Evolutionary conservation across 192 early-diverging fungal genomes (phyloP).

Genomic region (Paraglomus occultum): DNA sequence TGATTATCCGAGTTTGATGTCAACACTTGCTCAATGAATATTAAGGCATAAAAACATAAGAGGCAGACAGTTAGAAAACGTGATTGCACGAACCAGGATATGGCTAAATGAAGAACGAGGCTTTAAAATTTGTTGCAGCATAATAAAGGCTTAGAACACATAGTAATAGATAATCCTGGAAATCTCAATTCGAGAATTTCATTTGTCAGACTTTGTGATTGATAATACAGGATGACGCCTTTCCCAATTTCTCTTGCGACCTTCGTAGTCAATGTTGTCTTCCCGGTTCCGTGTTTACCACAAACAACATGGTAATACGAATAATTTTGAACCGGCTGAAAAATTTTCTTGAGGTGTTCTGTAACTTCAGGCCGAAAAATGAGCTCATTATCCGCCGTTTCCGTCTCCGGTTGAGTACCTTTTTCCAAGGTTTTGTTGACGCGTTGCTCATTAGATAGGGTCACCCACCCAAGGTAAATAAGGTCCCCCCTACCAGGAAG

Average conservation of each 20-base stretch:
- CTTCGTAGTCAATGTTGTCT: constrained; percentile 17
- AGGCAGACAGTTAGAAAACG: no score
- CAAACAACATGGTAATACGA: constrained; percentile 1
- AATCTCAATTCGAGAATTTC: no score
- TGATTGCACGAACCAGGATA: no score
- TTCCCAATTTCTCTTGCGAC: constrained; percentile 16
- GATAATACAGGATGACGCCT: no score
- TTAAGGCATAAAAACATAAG: no score
- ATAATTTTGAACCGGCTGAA: constrained; percentile 3
- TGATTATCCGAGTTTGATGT: no score
- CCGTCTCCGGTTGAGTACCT: constrained; percentile 3
- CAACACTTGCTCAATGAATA: no score
- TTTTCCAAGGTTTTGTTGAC: not conserved
- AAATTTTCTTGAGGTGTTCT: constrained; percentile 5
- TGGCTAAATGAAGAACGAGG: no score
- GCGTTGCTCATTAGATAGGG: not conserved
- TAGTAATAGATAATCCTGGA: no score
- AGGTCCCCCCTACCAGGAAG: not conserved
- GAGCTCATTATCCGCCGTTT: not conserved
- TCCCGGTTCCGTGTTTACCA: constrained; percentile 28
- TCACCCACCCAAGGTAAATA: not conserved
- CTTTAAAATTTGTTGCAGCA: no score
- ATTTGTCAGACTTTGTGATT: no score
- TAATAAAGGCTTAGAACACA: no score
- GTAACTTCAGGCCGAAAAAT: not conserved